A percentile compares a stretch with the other conserved stretches of the same genome.
phyloP scores from a whole-genome alignment of 108 stramenopile genomes.

The Pseudonitzschia delicatissima region DNA sequence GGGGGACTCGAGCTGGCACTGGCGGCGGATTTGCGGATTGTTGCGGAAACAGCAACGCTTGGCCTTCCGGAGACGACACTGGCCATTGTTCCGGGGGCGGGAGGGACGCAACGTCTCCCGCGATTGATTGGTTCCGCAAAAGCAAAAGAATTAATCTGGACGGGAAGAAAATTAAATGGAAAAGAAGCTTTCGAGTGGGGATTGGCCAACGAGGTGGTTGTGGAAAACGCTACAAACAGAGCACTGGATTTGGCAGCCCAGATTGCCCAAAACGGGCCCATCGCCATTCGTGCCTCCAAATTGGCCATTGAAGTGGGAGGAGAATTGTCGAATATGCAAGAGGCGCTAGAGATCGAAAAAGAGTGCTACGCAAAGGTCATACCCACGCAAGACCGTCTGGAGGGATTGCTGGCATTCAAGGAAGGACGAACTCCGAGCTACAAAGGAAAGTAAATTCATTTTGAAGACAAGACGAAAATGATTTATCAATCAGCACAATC shows the following conservation, averaged over 20 bases:
- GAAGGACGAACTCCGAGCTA: slow-evolving; percentile 70
- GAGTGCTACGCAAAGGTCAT: slow-evolving; percentile 53
- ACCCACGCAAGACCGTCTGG: slow-evolving; percentile 68
- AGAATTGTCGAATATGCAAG: slow-evolving; percentile 27
- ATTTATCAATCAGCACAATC: too few relatives aligned
- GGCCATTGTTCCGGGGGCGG: slow-evolving; percentile 85
- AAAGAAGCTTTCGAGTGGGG: slow-evolving; percentile 48
- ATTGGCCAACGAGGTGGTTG: slow-evolving; percentile 53
- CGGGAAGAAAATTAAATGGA: slow-evolving; percentile 43
- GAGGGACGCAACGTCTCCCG: slow-evolving; percentile 77
- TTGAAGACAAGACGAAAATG: too few relatives aligned
- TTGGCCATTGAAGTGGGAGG: slow-evolving; percentile 64
- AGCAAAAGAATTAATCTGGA: slow-evolving; percentile 79
- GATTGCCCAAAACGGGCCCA: slow-evolving; percentile 69
- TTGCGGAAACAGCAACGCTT: slow-evolving; percentile 47
- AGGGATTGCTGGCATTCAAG: slow-evolving; percentile 70
- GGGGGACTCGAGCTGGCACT: slow-evolving; percentile 81
- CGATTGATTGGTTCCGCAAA: slow-evolving; percentile 58
- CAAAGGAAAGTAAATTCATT: slow-evolving; percentile 35
- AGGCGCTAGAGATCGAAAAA: slow-evolving; percentile 65
- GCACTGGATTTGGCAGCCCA: slow-evolving; percentile 48
- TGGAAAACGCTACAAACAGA: slow-evolving; percentile 10
- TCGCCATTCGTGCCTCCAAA: slow-evolving; percentile 78
- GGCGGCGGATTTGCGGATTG: slow-evolving; percentile 73
- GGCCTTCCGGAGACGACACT: slow-evolving; percentile 80